These are phyloP conservation scores for Cucumis melo DNA, from an alignment of 306 rosid species.

Conservation along the genomic window DNA sequence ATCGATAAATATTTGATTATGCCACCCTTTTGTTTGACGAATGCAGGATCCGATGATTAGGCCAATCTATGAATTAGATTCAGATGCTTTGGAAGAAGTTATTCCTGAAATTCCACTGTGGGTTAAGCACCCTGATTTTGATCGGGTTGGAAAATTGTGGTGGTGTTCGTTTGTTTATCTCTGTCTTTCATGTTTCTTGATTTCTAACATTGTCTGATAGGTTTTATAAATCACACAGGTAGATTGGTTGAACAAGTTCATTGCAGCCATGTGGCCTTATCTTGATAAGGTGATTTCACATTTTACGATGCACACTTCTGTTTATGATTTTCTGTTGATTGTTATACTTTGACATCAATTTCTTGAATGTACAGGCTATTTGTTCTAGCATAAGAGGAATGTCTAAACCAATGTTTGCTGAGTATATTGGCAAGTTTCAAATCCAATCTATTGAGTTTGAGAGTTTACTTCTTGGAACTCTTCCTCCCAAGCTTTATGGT, in stretches of 20 bases:
- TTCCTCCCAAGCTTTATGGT: constrained; percentile 76
- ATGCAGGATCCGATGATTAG: constrained; percentile 54
- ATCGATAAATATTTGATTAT: not conserved
- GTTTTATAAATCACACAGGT: constrained; percentile 29
- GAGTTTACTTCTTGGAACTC: constrained; percentile 59
- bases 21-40: not conserved
- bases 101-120: constrained; percentile 74
- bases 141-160: constrained; percentile 45
- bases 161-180: not conserved
- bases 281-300: constrained; percentile 52
- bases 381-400: constrained; percentile 40
- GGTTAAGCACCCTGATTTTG: constrained; percentile 77
- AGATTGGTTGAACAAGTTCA: constrained; percentile 76
- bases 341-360: not conserved
- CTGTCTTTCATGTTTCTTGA: not conserved
- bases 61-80: constrained; percentile 64
- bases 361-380: constrained; percentile 43
- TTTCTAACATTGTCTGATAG: not conserved
- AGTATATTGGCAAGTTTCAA: constrained; percentile 55
- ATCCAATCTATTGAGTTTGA: constrained; percentile 59
- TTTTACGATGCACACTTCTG: not conserved
- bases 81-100: constrained; percentile 50
- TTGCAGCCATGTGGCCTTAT: constrained; percentile 66
- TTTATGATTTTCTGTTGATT: not conserved
- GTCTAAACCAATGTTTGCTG: constrained; percentile 41